Evolutionary conservation across 805 yeast genomes (phyloP).

Genomic region (Saturnispora halmiae): DNA sequence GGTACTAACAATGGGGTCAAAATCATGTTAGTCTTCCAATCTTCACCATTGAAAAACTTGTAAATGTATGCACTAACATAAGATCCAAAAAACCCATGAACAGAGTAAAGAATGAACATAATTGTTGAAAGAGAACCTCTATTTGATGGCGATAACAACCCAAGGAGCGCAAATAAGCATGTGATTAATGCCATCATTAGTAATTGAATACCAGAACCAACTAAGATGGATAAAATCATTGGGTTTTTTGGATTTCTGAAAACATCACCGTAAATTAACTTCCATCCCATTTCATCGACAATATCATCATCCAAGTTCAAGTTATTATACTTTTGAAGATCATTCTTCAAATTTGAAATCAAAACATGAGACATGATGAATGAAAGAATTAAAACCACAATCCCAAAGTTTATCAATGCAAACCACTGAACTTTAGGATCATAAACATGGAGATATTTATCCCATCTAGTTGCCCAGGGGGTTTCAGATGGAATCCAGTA

Average conservation of each 20-base stretch:
- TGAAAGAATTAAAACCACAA: constrained; percentile 70
- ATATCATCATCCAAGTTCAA: constrained; percentile 79
- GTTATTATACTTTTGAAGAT: constrained; percentile 82
- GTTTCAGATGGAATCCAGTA: constrained; percentile 59
- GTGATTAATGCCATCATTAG: constrained; percentile 68
- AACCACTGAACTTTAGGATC: constrained; percentile 96
- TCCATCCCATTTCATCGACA: constrained; percentile 95
- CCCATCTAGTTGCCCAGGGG: constrained; percentile 99
- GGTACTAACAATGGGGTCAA: constrained; percentile 84
- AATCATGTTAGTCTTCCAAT: constrained; percentile 79
- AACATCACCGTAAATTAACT: constrained; percentile 88
- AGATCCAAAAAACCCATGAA: constrained; percentile 77
- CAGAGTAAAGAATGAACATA: constrained; percentile 73
- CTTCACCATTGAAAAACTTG: constrained; percentile 84
- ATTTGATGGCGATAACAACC: constrained; percentile 86
- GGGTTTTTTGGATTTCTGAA: constrained; percentile 73
- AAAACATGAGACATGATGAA: constrained; percentile 71
- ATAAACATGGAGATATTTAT: constrained; percentile 82
- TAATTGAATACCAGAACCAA: constrained; percentile 85
- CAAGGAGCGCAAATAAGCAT: constrained; percentile 74
- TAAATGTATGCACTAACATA: constrained; percentile 79
- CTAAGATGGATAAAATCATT: constrained; percentile 64
- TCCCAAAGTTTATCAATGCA: constrained; percentile 76
- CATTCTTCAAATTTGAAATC: constrained; percentile 70
- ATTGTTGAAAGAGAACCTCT: constrained; percentile 90